Evolutionary conservation across 2,329 filamentous ascomycete species (phyloP), one percentile per base, ranked within the genome.

Genomic region (Alternaria hordeiaustralica): DNA sequence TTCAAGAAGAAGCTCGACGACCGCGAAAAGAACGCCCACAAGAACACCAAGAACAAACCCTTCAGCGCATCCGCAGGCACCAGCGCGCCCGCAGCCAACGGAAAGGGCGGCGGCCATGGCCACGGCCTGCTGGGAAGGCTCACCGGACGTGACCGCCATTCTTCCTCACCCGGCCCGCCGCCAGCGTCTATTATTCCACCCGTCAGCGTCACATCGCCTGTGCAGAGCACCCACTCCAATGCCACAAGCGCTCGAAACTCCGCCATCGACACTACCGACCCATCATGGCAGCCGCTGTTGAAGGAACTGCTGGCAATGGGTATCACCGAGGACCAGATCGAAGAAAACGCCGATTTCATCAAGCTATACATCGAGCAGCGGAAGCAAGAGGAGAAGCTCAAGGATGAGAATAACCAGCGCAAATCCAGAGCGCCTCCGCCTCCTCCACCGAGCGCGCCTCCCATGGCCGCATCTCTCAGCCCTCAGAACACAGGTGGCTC

Each of bases 1-100:
- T 98, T 99, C 83, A 90, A 94, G 81, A 97, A 97, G 87, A 98
- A 97, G 85, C 92, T 99, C 87, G 91, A 96, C 72, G 94, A 97
- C 77, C 87, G 94, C 69, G 94, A 98, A 83, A 97, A 97, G 87
- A 94, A 95, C 82, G 95, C 94, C 44, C 95, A 91, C 83, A 96
- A 96, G 83, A 89, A 90, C 66, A 97, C 94, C 4, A 89, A 85
- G 78, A 86, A 89, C 66, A 95, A 92, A 33, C 90, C 92, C 0
- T 97, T 97, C 73, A 82, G 83, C 7, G 83, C 83, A 2, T 63
- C 73, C 13, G 65, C 72, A 15, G 75, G 75, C 25, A 73, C 64
- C 43, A 69, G 65, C 21, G 67, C 64, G 18, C 65, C 72, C 25
- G 51, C 61, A 45, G 55, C 71, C 23, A 77, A 80, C 60, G 79